Conservation (phyloP, 2,329 filamentous ascomycete genomes). For the Fusarium sp. region DNA sequence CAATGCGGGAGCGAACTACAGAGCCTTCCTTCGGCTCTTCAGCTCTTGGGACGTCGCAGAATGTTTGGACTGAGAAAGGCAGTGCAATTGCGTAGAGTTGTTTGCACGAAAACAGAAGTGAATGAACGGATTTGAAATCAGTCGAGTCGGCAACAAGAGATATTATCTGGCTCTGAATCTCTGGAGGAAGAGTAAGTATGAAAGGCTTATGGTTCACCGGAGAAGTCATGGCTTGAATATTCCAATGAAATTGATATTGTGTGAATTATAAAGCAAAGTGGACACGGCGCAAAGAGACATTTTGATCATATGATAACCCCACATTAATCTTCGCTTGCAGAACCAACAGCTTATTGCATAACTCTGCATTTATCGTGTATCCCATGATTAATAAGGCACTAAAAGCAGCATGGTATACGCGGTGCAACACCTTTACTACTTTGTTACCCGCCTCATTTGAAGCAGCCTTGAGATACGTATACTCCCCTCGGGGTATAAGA, state of each 20-base stretch:
- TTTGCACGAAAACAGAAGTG: neutral
- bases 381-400: accelerated
- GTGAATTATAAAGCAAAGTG: neutral
- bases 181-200: neutral
- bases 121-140: neutral
- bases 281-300: neutral
- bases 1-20: neutral
- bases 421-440: too few species aligned
- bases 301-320: neutral
- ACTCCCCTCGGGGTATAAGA: too few species aligned
- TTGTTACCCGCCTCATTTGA: accelerated
- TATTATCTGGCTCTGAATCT: neutral
- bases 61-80: neutral
- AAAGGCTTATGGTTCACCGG: accelerated
- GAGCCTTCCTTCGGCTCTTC: neutral
- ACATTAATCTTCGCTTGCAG: neutral
- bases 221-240: neutral
- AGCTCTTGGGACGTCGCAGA: accelerated
- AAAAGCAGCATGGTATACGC: accelerated
- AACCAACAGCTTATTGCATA: neutral
- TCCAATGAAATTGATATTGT: accelerated
- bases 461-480: neutral
- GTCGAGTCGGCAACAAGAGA: neutral
- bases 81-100: neutral
- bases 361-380: neutral